Base-by-base conservation (phyloP, 257 asterid genomes). In the Salvia miltiorrhiza region DNA sequence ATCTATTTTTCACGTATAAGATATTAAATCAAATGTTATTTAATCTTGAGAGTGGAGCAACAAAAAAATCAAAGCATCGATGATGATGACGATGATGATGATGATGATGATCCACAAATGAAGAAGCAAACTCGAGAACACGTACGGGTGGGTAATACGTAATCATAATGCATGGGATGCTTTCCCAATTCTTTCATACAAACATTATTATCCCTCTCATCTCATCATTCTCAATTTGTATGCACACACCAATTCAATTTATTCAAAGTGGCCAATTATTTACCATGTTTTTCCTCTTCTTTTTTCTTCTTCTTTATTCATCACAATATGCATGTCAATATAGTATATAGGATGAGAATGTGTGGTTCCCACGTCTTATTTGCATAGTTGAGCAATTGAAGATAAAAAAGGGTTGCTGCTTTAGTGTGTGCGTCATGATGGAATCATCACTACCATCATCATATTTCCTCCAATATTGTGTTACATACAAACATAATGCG, bases 401-500 rank as follows among this genome's bases (percentile, higher is more conserved):
- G 69, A 73, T 65, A 30, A 62, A 69, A 73, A 70, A 63, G 45
- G 48, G 41, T 4, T 62, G 65, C 14, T 57, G 63, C 73, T 75
- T 70, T 73, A 76, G 75, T 61, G 45, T 40, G 40, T 74, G 35
- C 85, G 92, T 88, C 95, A 85, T 83, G 73, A 75, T 82, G 80
- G 78, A 83, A 77, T 83, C 87, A 87, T 87, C 81, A 85, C 82
- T 77, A 73, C 77, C 78, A 74, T 75, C 86, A 84, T 81, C 85
- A 84, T 30, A 30, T n/a, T 64, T 9, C 56, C 20, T 61, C 69
- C 16, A 56, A 9, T 7, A 1, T 24, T 61, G 69, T 71, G 67
- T 73, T 71, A 47, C 76, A 71, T 76, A 47, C 16, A 11, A 28
- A 44, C 63, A 62, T 62, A 77, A 82, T 74, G 80, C 76, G 78